phyloP scores from a whole-genome alignment of 805 yeast species.

The Barnettozyma californica region DNA sequence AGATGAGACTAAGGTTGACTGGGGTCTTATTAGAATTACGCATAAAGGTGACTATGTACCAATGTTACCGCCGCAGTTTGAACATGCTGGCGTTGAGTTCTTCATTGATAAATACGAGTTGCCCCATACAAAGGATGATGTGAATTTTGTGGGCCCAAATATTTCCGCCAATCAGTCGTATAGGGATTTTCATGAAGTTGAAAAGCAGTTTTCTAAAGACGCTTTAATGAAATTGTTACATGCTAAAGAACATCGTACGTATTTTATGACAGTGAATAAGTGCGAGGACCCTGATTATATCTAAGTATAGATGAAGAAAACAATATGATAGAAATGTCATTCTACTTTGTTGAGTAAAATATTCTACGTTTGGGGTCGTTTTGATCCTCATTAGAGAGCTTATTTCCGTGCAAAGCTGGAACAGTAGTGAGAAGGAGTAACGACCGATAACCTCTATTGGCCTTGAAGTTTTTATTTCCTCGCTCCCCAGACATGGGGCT shows the following conservation, averaged over 20 bases:
- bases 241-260: constrained; percentile 33
- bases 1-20: constrained; percentile 6
- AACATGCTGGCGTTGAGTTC: constrained; percentile 31
- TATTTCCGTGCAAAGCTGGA: too few relatives aligned
- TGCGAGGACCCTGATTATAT: constrained; percentile 24
- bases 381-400: too few relatives aligned
- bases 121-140: constrained; percentile 28
- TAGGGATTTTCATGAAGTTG: not conserved
- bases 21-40: constrained; percentile 48
- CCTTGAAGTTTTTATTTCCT: too few relatives aligned
- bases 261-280: constrained; percentile 30
- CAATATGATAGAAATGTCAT: too few relatives aligned
- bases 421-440: too few relatives aligned
- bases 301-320: not conserved
- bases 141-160: constrained; percentile 12
- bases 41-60: constrained; percentile 60
- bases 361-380: too few relatives aligned
- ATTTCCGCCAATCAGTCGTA: not conserved
- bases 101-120: constrained; percentile 31
- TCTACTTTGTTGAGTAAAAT: too few relatives aligned
- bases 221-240: constrained; percentile 22
- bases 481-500: too few relatives aligned
- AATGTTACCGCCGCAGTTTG: constrained; percentile 44
- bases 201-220: not conserved
- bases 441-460: too few relatives aligned